Evolutionary conservation across 2,329 filamentous ascomycete species (phyloP), one percentile per base, ranked within the genome.

Genomic region (Microcyclosporella mali): DNA sequence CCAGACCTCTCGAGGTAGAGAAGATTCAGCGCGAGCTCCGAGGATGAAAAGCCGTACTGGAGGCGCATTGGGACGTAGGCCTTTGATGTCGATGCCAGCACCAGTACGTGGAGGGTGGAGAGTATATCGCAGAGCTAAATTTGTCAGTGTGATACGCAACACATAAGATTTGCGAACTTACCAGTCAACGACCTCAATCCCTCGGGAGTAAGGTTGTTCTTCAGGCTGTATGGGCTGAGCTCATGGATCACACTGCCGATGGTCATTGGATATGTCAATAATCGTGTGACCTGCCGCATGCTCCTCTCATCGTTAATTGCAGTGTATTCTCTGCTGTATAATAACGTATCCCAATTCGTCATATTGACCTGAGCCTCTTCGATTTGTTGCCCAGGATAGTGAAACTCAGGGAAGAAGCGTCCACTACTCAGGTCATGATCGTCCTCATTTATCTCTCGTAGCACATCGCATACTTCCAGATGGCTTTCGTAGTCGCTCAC

Each of bases 311-410:
- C 81, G 63, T 98, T 88, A 61, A 98, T 82, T 4, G 94, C 94
- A 53, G 84, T 78, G 58, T 92, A 97, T 57, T 94, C 84, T 58
- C 92, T 77, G 2, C 88, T 94, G 63, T 95, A 98, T 60, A 98
- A 72, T 56, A 94, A 87, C 0, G 92, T 97, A 66, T 98, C 92
- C 92, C 92, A 98, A 65, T 94, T 98, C 33, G 85, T 94, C 85
- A 98, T 89, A 67, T 98, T 98, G 53, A 95, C 80, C 53, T 92
- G 75, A 27, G 88, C 86, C 64, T 95, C 90, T 52, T 95, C 89
- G 63, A 95, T 81, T 69, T 95, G 89, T 41, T 82, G 75, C 11
- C 84, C 86, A 0, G 92, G 88, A 61, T 95, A 94, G 49, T 89
- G 81, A 60, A 94, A 97, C 65, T 98, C 94, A 11, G 85, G 83